Evolutionary conservation across 352 stramenopile species (phyloP), one percentile per base, ranked within the genome.

Genomic region (Pythium dissimile): DNA sequence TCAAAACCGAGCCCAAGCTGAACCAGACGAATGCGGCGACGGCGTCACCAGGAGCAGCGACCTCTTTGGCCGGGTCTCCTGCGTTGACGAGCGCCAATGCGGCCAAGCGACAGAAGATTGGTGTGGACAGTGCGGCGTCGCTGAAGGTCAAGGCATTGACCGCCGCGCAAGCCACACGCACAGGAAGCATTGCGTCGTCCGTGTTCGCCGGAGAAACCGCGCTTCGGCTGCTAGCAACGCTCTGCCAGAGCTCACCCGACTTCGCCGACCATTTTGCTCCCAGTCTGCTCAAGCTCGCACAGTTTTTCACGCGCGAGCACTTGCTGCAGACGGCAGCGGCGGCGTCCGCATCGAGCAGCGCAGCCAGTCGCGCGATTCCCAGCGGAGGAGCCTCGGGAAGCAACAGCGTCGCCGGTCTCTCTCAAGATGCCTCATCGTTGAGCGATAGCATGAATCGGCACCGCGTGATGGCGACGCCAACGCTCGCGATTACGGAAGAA

Each of bases 381-480:
- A 43, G 38, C 13, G 37, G 45, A n/a, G 74, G 67, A 53, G 42
- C 62, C 26, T 67, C 66, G 31, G 60, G 58, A 18, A 62, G 67
- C 15, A 68, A 78, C 50, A 77, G 72, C 48, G 71, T 63, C 15
- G 37, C 57, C 4, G 31, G 21, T 5, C 38, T 62, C 1, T 58
- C 60, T 11, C 60, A 59, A 30, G 62, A 70, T 31, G 28, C 64
- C n/a, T 46, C 48, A 27, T 60, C 53, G 6, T 16, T 60, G 10
- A 62, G 49, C 37, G 83, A 92, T 44, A 86, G 80, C n/a, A 89
- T 89, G 70, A 79, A 73, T 21, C 72, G 82, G 1, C 87, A 93
- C 30, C 80, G 84, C 38, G 84, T 95, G 24, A 93, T 94, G 86
- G 86, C 86, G n/a, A 95, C 86, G 11, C 86, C 86, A 15, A 86